These are phyloP conservation scores for Cyclospora cayetanensis DNA, from an alignment of 169 alveolate genomes.

Conservation along the genomic window DNA sequence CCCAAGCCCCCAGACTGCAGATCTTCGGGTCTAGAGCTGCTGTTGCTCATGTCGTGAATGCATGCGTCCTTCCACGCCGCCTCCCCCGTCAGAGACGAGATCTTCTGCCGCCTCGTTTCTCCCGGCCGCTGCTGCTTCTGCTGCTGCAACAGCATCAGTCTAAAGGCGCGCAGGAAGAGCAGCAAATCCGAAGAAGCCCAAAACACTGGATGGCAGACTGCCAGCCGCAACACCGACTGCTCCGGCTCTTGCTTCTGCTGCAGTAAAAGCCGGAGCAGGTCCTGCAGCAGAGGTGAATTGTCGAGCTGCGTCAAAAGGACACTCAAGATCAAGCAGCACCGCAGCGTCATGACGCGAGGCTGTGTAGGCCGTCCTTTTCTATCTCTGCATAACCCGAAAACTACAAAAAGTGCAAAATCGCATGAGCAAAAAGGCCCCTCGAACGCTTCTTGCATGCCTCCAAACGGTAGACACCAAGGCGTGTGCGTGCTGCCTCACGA, in stretches of 20 bases:
- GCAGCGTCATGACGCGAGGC: no score
- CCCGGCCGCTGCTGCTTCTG: background rate
- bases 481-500: no score
- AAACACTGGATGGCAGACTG: slow-evolving; percentile 20
- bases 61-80: no score
- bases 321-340: no score
- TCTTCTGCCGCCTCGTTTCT: background rate
- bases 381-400: no score
- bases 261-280: background rate
- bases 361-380: no score
- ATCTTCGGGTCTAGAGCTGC: no score
- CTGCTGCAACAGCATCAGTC: slow-evolving; percentile 35
- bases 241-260: slow-evolving; percentile 14
- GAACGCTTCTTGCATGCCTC: no score
- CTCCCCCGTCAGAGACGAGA: no score
- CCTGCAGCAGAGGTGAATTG: slow-evolving; percentile 31
- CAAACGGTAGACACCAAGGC: no score
- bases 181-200: slow-evolving; percentile 25
- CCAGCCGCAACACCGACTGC: slow-evolving; percentile 31
- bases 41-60: no score
- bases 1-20: no score
- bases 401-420: background rate
- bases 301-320: slow-evolving; percentile 15
- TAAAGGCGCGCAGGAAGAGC: background rate
- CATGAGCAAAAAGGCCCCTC: background rate